Evolutionary conservation across 1,139 yeast genomes (phyloP).

Genomic region (Kluyveromyces sp.): DNA sequence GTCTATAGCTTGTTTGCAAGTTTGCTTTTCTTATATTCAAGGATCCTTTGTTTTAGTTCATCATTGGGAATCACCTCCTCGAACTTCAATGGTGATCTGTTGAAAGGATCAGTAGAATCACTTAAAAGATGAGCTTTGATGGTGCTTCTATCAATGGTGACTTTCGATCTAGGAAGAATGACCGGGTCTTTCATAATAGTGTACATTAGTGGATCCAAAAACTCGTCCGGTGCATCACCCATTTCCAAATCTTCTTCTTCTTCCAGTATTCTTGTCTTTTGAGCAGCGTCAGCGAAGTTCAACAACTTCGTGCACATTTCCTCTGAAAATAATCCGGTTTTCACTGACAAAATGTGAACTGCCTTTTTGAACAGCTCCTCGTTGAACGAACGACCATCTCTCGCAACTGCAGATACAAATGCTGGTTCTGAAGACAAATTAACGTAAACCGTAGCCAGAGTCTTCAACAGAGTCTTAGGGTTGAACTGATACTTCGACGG

Average conservation of each 20-base stretch:
- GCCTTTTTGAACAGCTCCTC: conserved; percentile 64
- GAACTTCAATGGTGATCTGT: conserved; percentile 79
- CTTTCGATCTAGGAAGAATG: conserved; percentile 74
- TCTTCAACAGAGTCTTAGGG: conserved; percentile 65
- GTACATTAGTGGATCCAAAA: conserved; percentile 92
- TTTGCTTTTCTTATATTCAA: conserved; percentile 45
- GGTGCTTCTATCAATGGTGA: conserved; percentile 82
- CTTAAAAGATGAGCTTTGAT: conserved; percentile 89
- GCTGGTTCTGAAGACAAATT: conserved; percentile 58
- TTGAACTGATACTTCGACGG: conserved; percentile 82
- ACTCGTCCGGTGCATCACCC: conserved; percentile 95
- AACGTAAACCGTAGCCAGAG: conserved; percentile 66
- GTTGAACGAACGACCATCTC: conserved; percentile 84
- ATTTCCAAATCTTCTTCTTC: conserved; percentile 79
- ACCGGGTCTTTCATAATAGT: conserved; percentile 96
- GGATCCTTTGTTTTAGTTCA: conserved; percentile 58
- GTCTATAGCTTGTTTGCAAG: conserved; percentile 16
- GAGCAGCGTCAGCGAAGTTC: conserved; percentile 58
- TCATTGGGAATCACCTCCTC: conserved; percentile 80
- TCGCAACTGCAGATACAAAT: conserved; percentile 74
- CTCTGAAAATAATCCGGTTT: conserved; percentile 47
- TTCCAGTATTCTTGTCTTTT: conserved; percentile 51
- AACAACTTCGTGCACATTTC: conserved; percentile 46
- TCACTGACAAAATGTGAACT: conserved; percentile 48
- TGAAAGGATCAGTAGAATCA: conserved; percentile 96